Conservation (phyloP, 2,329 filamentous ascomycete genomes). For the Didymella keratinophila region DNA sequence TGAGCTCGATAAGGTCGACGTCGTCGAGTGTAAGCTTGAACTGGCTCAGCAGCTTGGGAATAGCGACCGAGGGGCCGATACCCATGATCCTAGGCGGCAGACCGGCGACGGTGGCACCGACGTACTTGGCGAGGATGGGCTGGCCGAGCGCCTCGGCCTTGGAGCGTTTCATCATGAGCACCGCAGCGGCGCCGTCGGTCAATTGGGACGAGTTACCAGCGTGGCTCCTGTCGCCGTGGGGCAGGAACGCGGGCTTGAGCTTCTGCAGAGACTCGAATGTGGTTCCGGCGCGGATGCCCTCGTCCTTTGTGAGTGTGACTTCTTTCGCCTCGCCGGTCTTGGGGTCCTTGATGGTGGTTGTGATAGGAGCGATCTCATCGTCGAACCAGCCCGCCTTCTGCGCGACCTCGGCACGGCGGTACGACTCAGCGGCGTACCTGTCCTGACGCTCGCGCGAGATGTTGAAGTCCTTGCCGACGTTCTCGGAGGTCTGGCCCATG, state of each 20-base stretch:
- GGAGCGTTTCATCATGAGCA: slow-evolving; percentile 93
- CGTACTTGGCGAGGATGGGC: slow-evolving; percentile 93
- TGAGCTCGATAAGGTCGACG: slow-evolving; percentile 89
- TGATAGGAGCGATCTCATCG: slow-evolving; percentile 93
- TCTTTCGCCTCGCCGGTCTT: slow-evolving; percentile 80
- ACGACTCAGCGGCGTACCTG: slow-evolving; percentile 84
- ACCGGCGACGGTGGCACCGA: slow-evolving; percentile 88
- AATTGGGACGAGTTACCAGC: slow-evolving; percentile 95
- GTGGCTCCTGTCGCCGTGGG: slow-evolving; percentile 85
- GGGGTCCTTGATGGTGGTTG: slow-evolving; percentile 80
- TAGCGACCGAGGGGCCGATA: slow-evolving; percentile 77
- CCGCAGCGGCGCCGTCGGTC: slow-evolving; percentile 89
- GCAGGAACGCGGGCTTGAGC: slow-evolving; percentile 87
- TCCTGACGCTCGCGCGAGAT: slow-evolving; percentile 84
- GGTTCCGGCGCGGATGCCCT: slow-evolving; percentile 89
- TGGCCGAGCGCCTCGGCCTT: slow-evolving; percentile 86
- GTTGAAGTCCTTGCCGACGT: slow-evolving; percentile 89
- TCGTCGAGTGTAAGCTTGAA: slow-evolving; percentile 81
- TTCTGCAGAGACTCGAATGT: slow-evolving; percentile 83
- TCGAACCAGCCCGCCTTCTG: slow-evolving; percentile 92
- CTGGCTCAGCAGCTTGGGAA: slow-evolving; percentile 83
- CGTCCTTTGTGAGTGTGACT: slow-evolving; percentile 82
- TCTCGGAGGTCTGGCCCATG: slow-evolving; percentile 98
- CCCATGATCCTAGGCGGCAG: slow-evolving; percentile 96
- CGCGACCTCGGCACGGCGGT: slow-evolving; percentile 83